phyloP scores from a whole-genome alignment of 2,329 filamentous ascomycete species.

The Cryphonectria nitschkei region DNA sequence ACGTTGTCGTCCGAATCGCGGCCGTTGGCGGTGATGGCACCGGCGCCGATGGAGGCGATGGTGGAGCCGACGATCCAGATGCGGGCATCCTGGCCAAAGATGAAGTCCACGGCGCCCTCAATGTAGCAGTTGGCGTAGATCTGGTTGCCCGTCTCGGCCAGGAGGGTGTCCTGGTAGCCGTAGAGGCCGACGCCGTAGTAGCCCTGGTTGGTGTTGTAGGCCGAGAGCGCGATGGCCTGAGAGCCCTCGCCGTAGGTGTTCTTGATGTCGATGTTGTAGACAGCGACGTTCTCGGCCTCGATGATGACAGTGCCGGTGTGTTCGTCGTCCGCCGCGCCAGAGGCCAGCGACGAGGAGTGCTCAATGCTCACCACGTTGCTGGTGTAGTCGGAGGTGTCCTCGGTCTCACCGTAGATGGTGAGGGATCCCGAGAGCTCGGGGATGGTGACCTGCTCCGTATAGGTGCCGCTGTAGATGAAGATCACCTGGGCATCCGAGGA shows the following conservation, averaged over 20 bases:
- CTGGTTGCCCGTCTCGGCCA: conserved; percentile 55
- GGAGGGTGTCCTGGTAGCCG: conserved; percentile 62
- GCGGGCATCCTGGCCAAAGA: conserved; percentile 58
- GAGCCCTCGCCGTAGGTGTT: conserved; percentile 52
- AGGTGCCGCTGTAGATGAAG: conserved; percentile 49
- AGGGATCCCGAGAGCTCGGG: conserved; percentile 49
- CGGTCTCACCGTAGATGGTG: conserved; percentile 59
- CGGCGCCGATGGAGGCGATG: conserved; percentile 50
- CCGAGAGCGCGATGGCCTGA: conserved; percentile 58
- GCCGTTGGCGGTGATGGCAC: conserved; percentile 52
- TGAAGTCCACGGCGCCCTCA: conserved; percentile 61
- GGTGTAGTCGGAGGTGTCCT: conserved; percentile 48
- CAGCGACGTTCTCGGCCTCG: conserved; percentile 48
- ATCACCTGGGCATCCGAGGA: conserved; percentile 21
- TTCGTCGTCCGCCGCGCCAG: conserved; percentile 32
- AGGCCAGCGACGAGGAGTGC: conserved; percentile 20
- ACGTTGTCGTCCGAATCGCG: conserved; percentile 41
- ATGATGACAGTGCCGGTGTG: conserved; percentile 50
- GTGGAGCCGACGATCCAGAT: conserved; percentile 58
- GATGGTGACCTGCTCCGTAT: conserved; percentile 61
- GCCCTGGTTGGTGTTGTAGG: conserved; percentile 54
- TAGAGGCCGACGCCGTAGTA: conserved; percentile 59
- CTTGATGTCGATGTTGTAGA: conserved; percentile 60
- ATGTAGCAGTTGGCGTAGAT: conserved; percentile 59
- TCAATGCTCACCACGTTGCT: conserved; percentile 46